A percentile compares a stretch with the other conserved stretches of the same genome.
phyloP scores from a whole-genome alignment of 352 stramenopile genomes.

The Pythium sp. region DNA sequence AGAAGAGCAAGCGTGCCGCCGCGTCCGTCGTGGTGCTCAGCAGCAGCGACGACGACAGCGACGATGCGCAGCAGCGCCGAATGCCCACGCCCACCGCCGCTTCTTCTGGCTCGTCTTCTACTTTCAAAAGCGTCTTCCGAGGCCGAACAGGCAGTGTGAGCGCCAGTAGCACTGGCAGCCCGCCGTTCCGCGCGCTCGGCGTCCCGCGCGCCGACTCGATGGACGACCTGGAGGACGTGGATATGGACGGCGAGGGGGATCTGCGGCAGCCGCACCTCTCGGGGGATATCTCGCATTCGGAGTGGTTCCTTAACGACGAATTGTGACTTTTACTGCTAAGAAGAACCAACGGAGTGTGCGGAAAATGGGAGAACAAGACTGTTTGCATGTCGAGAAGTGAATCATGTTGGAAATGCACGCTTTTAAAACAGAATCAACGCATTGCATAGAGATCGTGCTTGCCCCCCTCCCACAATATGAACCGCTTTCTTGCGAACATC shows the following conservation, averaged over 20 bases:
- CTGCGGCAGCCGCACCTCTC: constrained; percentile 32
- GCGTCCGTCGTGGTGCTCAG: background rate
- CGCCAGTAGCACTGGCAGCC: constrained; percentile 27
- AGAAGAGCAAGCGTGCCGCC: constrained; percentile 26
- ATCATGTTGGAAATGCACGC: too few species aligned
- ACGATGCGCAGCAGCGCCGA: constrained; percentile 14
- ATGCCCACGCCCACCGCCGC: background rate
- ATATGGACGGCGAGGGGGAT: constrained; percentile 35
- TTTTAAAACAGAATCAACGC: background rate
- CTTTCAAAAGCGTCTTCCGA: constrained; percentile 2
- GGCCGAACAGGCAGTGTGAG: constrained; percentile 25
- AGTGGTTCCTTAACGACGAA: constrained; percentile 41
- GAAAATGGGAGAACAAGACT: background rate
- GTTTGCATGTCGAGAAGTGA: background rate
- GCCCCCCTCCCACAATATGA: too few species aligned
- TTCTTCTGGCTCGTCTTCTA: background rate
- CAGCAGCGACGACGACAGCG: constrained; percentile 15
- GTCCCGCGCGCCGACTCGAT: constrained; percentile 30
- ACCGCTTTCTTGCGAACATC: background rate
- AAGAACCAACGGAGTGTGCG: background rate
- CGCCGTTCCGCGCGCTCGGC: constrained; percentile 32
- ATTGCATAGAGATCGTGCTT: too few species aligned
- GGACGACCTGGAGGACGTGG: constrained; percentile 37
- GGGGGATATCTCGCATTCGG: constrained; percentile 38
- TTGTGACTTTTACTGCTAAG: background rate